A percentile compares a stretch with the other conserved stretches of the same genome.
Conservation (phyloP, 176 grass and related monocot species). For the Canna indica region DNA sequence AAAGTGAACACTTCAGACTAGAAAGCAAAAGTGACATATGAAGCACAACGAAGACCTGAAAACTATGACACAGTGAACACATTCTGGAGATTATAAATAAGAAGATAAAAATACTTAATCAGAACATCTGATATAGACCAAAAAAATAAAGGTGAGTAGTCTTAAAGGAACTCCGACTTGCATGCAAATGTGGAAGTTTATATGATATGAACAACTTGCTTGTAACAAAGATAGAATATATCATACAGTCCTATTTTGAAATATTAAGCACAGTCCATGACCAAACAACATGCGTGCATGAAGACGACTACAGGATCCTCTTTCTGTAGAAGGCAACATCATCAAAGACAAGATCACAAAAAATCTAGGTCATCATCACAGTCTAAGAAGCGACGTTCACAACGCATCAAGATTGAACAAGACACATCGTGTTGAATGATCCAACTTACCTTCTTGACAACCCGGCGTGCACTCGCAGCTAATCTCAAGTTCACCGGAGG, state of each 20-base stretch:
- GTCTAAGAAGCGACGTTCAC: not conserved
- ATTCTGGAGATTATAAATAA: not conserved
- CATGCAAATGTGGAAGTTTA: not conserved
- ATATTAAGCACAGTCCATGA: not conserved
- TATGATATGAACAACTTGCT: constrained; percentile 37
- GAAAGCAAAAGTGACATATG: no score
- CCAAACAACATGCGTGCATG: constrained; percentile 21
- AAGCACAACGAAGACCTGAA: not conserved
- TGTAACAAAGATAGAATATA: constrained; percentile 15
- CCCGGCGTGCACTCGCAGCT: constrained; percentile 83
- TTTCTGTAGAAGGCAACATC: not conserved
- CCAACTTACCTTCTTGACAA: constrained; percentile 68
- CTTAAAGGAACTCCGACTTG: not conserved
- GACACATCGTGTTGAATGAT: not conserved
- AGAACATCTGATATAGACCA: not conserved
- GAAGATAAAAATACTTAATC: not conserved
- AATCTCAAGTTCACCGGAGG: constrained; percentile 76
- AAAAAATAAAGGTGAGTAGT: not conserved
- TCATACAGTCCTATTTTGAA: not conserved
- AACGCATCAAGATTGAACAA: not conserved
- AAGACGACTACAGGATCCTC: not conserved
- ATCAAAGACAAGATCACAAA: not conserved
- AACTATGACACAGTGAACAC: not conserved
- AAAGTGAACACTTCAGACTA: no score
- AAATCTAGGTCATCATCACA: not conserved